Conservation (phyloP, 345 rosid species). For the Camelina neglecta region DNA sequence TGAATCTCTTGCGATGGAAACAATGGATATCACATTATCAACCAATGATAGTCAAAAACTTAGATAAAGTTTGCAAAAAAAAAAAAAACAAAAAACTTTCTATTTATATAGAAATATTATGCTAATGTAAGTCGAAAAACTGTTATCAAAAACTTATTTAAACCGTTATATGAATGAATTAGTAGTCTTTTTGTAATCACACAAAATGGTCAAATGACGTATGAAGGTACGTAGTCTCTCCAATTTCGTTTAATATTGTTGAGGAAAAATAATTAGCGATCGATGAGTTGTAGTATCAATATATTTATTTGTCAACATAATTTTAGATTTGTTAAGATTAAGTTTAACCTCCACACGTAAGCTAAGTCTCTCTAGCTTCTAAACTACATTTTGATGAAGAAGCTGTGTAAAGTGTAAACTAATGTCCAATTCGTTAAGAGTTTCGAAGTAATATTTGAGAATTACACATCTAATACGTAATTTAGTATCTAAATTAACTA, state of each 20-base stretch:
- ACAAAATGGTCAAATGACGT: background rate
- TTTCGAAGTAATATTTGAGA: background rate
- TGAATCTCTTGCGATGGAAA: too few relatives aligned
- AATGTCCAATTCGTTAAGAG: background rate
- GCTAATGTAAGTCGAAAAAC: too few relatives aligned
- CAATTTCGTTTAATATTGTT: background rate
- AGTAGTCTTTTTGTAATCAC: background rate
- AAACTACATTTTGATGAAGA: conserved; percentile 16
- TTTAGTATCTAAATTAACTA: too few relatives aligned
- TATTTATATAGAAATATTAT: too few relatives aligned
- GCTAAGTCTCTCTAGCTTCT: conserved; percentile 1
- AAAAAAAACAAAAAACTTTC: too few relatives aligned
- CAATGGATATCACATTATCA: too few relatives aligned
- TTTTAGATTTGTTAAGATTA: background rate
- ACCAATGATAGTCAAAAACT: too few relatives aligned
- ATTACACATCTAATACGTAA: too few relatives aligned
- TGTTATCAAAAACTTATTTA: too few relatives aligned
- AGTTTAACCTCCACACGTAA: conserved; percentile 7
- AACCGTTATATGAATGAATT: too few relatives aligned
- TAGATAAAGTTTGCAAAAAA: too few relatives aligned
- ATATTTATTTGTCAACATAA: background rate
- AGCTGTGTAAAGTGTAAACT: background rate
- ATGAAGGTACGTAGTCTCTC: background rate
- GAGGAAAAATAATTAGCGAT: background rate
- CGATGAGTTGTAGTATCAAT: background rate